Evolutionary conservation across 768 basidiomycete species (phyloP).

Genomic region (Termitomyces titanicus): DNA sequence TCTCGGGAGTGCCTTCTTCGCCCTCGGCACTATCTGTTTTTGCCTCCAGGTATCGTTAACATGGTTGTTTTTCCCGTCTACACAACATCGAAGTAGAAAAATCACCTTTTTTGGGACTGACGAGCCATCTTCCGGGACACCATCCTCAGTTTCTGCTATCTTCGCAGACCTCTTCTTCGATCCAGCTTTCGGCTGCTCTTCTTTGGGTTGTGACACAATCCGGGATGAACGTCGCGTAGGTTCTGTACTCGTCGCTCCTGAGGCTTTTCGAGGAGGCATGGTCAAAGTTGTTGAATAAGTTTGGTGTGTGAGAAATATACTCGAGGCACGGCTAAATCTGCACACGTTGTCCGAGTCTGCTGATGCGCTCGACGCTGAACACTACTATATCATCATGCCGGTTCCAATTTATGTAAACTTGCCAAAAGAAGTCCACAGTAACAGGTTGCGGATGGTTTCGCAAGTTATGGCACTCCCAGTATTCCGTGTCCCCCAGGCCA

Average conservation of each 20-base stretch:
- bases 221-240: conserved; percentile 55
- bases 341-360: conserved; percentile 1
- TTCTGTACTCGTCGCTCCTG: conserved; percentile 28
- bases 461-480: neutral
- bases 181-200: conserved; percentile 24
- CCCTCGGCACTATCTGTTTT: conserved; percentile 28
- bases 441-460: neutral
- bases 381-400: neutral
- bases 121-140: conserved; percentile 28
- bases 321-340: neutral
- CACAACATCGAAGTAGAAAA: conserved; percentile 3
- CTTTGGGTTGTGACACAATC: conserved; percentile 46
- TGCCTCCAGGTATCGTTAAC: conserved; percentile 19
- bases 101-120: conserved; percentile 39
- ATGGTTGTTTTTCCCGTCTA: neutral
- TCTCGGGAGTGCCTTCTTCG: conserved; percentile 16
- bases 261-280: conserved; percentile 33
- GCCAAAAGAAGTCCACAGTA: neutral
- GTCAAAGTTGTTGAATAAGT: conserved; percentile 15
- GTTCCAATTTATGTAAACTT: neutral
- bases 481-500: too few species aligned
- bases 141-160: conserved; percentile 28
- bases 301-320: conserved; percentile 12
- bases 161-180: conserved; percentile 42
- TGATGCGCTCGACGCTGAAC: neutral